phyloP scores from a whole-genome alignment of 345 rosid genomes.

The Boechera stricta region DNA sequence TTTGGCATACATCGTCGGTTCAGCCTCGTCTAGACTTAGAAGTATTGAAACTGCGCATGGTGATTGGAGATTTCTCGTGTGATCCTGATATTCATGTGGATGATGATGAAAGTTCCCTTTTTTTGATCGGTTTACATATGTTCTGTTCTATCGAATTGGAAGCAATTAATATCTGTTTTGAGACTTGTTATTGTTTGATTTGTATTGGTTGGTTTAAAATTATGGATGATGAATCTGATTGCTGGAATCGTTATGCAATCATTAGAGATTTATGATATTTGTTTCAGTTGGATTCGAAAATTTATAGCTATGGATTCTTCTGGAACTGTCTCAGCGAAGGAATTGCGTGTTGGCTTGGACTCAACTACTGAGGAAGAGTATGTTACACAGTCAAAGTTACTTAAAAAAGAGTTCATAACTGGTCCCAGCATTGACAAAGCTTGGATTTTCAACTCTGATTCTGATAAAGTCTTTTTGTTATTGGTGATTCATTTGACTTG shows the following conservation, averaged over 20 bases:
- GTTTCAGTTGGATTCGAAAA: constrained; percentile 46
- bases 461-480: constrained; percentile 14
- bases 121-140: too few relatives aligned
- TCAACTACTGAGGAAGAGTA: constrained; percentile 65
- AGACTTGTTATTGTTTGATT: too few relatives aligned
- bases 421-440: constrained; percentile 48
- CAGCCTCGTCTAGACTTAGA: too few relatives aligned
- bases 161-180: too few relatives aligned
- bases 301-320: constrained; percentile 59
- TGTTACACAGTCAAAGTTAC: constrained; percentile 71
- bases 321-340: constrained; percentile 42
- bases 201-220: not conserved
- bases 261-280: not conserved
- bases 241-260: not conserved
- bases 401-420: constrained; percentile 51
- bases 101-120: too few relatives aligned
- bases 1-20: too few relatives aligned
- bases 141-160: too few relatives aligned
- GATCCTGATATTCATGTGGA: too few relatives aligned
- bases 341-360: constrained; percentile 56
- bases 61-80: too few relatives aligned
- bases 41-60: too few relatives aligned
- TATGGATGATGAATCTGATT: not conserved
- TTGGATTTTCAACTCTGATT: too few relatives aligned
- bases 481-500: too few relatives aligned